These are phyloP conservation scores for Aristolochia californica DNA, from an alignment of 164 flowering plant genomes.

Conservation along the genomic window DNA sequence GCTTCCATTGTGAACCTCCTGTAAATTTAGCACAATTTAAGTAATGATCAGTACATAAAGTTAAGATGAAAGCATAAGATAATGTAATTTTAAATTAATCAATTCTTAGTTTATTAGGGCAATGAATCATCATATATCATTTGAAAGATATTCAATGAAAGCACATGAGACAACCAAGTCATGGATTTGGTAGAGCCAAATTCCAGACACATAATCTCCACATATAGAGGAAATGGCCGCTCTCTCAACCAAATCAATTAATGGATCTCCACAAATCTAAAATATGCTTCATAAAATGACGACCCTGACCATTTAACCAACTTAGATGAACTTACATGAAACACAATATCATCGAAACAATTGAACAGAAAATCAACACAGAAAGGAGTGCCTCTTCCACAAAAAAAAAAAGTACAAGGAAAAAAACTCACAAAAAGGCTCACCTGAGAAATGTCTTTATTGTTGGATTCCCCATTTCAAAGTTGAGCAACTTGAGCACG, in stretches of 20 bases:
- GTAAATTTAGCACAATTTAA: neutral
- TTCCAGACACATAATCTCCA: too few species aligned
- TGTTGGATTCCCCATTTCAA: conserved; percentile 63
- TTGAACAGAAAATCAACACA: neutral
- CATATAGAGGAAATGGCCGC: too few species aligned
- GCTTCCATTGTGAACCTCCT: conserved; percentile 27
- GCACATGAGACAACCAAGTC: neutral
- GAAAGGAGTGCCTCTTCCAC: neutral
- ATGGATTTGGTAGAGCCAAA: neutral
- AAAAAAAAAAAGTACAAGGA: neutral
- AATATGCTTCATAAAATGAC: conserved; percentile 7
- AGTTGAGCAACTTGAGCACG: conserved; percentile 41
- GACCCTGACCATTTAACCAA: neutral
- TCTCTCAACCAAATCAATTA: too few species aligned
- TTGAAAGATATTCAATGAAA: neutral
- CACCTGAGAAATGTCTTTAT: conserved; percentile 53
- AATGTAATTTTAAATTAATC: neutral
- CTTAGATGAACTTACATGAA: neutral
- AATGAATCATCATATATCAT: neutral
- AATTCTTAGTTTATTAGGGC: neutral
- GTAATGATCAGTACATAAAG: neutral
- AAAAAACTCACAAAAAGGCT: neutral
- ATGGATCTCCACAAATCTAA: conserved; percentile 33
- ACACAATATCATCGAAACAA: neutral
- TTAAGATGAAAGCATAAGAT: neutral